These are phyloP conservation scores for Hamigera avellanea DNA, from an alignment of 495 filamentous ascomycete genomes.

Conservation along the genomic window DNA sequence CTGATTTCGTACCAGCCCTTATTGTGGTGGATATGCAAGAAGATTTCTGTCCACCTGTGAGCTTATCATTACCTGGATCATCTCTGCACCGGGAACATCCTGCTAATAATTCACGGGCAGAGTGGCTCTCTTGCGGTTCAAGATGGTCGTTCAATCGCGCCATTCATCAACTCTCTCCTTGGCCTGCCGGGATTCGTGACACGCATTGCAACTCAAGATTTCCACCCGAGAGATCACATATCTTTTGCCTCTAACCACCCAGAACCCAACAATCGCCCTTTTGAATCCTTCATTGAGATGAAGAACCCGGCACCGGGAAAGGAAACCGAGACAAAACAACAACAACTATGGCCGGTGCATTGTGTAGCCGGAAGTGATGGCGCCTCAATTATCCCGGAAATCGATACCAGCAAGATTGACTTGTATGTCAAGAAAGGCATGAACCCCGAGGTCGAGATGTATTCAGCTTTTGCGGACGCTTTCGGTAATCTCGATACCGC, in stretches of 20 bases:
- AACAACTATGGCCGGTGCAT: conserved; percentile 79
- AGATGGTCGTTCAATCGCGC: conserved; percentile 55
- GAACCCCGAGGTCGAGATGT: conserved; percentile 73
- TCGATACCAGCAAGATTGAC: conserved; percentile 50
- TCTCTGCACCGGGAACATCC: not conserved
- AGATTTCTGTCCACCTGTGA: conserved; percentile 88
- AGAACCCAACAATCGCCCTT: conserved; percentile 52
- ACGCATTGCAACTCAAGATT: conserved; percentile 81
- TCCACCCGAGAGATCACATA: conserved; percentile 73
- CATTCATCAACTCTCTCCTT: conserved; percentile 66
- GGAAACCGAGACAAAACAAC: conserved; percentile 47
- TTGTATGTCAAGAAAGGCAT: conserved; percentile 65
- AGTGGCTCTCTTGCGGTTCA: conserved; percentile 72
- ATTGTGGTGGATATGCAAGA: conserved; percentile 87
- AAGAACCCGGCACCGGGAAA: conserved; percentile 52
- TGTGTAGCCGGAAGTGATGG: conserved; percentile 69
- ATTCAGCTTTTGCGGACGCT: conserved; percentile 73
- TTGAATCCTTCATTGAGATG: conserved; percentile 49
- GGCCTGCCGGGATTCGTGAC: conserved; percentile 51
- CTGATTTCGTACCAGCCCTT: conserved; percentile 34
- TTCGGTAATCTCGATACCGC: conserved; percentile 42
- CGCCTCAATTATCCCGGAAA: conserved; percentile 62
- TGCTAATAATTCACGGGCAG: conserved; percentile 25
- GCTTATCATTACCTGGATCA: conserved; percentile 11
- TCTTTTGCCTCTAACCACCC: conserved; percentile 81